Conservation (phyloP, 352 stramenopile genomes). For the Phytophthora syringae region DNA sequence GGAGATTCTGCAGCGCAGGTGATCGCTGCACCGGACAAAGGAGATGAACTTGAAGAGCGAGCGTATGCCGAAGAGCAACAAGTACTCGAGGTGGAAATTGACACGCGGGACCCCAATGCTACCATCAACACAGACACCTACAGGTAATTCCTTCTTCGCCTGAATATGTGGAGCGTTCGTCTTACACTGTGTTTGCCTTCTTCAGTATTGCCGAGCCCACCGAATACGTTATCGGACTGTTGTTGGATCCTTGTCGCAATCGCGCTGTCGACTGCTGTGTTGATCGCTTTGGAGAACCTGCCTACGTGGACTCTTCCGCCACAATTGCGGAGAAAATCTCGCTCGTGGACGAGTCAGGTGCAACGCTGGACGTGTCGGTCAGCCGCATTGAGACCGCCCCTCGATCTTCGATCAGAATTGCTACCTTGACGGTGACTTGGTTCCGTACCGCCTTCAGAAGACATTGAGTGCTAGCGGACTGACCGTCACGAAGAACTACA, state of each 20-base stretch:
- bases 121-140: slow-evolving; percentile 77
- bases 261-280: slow-evolving; percentile 70
- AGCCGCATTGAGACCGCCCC: slow-evolving; percentile 73
- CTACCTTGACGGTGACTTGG: slow-evolving; percentile 61
- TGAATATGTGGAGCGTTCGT: not conserved
- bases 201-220: slow-evolving; percentile 56
- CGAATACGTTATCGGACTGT: slow-evolving; percentile 80
- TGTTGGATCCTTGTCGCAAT: slow-evolving; percentile 81
- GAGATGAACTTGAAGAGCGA: slow-evolving; percentile 66
- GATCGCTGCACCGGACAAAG: slow-evolving; percentile 75
- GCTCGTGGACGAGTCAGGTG: slow-evolving; percentile 73
- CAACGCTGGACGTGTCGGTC: slow-evolving; percentile 55
- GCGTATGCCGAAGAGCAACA: slow-evolving; percentile 55
- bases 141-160: slow-evolving; percentile 35
- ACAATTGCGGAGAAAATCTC: slow-evolving; percentile 60
- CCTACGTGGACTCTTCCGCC: slow-evolving; percentile 35
- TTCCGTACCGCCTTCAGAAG: slow-evolving; percentile 69
- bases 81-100: slow-evolving; percentile 47
- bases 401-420: slow-evolving; percentile 77
- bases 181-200: not conserved
- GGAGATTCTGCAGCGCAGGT: slow-evolving; percentile 41
- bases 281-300: slow-evolving; percentile 82
- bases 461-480: slow-evolving; percentile 47
- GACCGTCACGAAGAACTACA: slow-evolving; percentile 57
- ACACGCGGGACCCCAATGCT: slow-evolving; percentile 41